Base-by-base conservation (phyloP, 1,284 basidiomycete genomes). In the Cutaneotrichosporon sp. region DNA sequence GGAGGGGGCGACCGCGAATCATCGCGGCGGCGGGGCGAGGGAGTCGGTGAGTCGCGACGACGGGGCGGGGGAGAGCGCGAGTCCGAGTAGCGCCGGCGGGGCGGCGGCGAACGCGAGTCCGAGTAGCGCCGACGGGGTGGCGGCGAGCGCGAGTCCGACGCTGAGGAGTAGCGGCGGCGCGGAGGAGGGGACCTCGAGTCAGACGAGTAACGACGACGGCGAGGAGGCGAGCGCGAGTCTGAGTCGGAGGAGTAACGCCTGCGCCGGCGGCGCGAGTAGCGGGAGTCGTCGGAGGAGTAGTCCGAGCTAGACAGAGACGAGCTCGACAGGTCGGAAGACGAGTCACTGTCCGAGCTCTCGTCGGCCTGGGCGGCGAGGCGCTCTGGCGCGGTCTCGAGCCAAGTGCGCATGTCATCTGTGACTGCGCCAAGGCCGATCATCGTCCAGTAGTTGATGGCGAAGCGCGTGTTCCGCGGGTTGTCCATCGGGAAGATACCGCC, bases 361-460 rank as follows among this genome's bases (percentile, higher is more conserved):
- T 85, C 87, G 42, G 91, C 89, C 18, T 97, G 93, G 73, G 94
- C 93, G 85, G 95, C 89, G 67, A 97, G 90, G 42, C 95, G 75
- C 62, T 88, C 87, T 6, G 94, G 94, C 2, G 93, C 93, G 70
- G 95, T 94, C 83, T 93, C 93, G 61, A 99, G 83, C 75, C 94
- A 93, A 75, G 95, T 92, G 74, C 95, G 85, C 95, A 99, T 98
- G 33, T 90, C 89, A 78, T 99, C 95, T 0, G 95, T 99, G 62
- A 97, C 79, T 10, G 86, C 84, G 63, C 97, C 97, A 62, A 98
- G 74, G 0, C 92, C 93, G 69, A 99, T 89, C 75, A 90, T 92
- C 2, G 95, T 99, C 73, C 93, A 93, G 81, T 95, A 97, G 78
- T 99, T 99, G 87, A 99, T 97, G 6, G 93, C 87, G 81, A 99